Evolutionary conservation across 768 basidiomycete species (phyloP).

Genomic region (Gyrodon lividus): DNA sequence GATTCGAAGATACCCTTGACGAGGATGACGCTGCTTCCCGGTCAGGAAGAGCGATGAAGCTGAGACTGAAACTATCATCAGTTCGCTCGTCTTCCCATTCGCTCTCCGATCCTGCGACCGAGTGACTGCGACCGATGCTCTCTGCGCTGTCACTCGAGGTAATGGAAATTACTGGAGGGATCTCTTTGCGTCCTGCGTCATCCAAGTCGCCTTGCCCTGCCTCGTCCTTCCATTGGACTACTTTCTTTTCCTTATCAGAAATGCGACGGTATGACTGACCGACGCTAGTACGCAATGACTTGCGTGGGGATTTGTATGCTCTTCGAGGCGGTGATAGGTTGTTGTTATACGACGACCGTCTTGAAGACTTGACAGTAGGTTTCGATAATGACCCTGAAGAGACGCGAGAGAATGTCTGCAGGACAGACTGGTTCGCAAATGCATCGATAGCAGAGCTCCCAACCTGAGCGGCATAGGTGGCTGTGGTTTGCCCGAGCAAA

Average conservation of each 20-base stretch:
- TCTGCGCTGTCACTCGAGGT: conserved; percentile 38
- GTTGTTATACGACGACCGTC: conserved; percentile 42
- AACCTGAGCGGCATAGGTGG: conserved; percentile 48
- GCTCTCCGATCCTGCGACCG: conserved; percentile 69
- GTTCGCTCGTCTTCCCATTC: conserved; percentile 92
- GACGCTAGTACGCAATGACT: conserved; percentile 66
- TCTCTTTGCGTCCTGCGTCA: conserved; percentile 46
- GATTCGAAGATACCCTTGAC: conserved; percentile 19
- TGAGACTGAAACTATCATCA: conserved; percentile 69
- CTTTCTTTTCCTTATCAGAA: conserved; percentile 70
- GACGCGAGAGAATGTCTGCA: conserved; percentile 43
- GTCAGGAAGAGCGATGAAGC: conserved; percentile 38
- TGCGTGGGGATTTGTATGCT: conserved; percentile 61
- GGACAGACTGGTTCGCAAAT: conserved; percentile 50
- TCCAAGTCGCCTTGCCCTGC: conserved; percentile 80
- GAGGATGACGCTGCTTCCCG: conserved; percentile 26
- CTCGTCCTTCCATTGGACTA: conserved; percentile 86
- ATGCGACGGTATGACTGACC: conserved; percentile 61
- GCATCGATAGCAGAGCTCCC: conserved; percentile 40
- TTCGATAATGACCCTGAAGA: conserved; percentile 49
- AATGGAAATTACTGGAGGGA: conserved; percentile 20
- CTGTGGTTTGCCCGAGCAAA: conserved; percentile 66
- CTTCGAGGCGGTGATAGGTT: conserved; percentile 49
- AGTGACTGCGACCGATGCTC: conserved; percentile 34
- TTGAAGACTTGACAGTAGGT: conserved; percentile 39